A percentile compares a stretch with the other conserved stretches of the same genome.
phyloP scores from a whole-genome alignment of 2,329 filamentous ascomycete species.

The Botrytis pseudocinerea region DNA sequence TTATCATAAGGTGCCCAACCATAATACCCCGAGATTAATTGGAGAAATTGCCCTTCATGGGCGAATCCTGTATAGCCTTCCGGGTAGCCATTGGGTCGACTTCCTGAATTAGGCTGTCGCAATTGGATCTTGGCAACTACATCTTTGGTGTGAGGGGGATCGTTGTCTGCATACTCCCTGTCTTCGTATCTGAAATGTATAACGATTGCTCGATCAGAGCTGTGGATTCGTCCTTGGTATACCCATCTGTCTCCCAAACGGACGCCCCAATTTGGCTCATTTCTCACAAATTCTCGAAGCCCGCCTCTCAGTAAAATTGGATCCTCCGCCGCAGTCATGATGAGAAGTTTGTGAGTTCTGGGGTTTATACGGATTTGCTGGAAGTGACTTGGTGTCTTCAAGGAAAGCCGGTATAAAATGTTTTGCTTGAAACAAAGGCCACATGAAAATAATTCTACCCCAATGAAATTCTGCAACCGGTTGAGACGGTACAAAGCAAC shows the following conservation, averaged over 20 bases:
- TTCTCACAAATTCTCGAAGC: background rate
- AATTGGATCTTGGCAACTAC: background rate
- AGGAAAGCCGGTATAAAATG: background rate
- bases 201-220: background rate
- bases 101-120: background rate
- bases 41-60: background rate
- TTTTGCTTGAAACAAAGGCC: background rate
- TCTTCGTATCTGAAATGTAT: background rate
- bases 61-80: rapidly evolving
- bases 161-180: background rate
- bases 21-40: background rate
- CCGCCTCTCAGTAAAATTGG: background rate
- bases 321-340: background rate
- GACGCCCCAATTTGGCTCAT: background rate
- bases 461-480: background rate
- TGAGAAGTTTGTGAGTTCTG: background rate
- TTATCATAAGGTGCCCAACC: background rate
- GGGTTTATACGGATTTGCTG: background rate
- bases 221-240: background rate
- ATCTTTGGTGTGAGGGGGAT: background rate
- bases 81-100: conserved; percentile 3
- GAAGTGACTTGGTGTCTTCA: background rate
- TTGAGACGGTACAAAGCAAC: conserved; percentile 1
- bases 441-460: background rate
- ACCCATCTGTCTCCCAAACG: background rate